Percentiles rank a stretch among this genome's conserved stretches.
Evolutionary conservation across 805 yeast genomes (phyloP).

Genomic region (Candida coleopterorum): DNA sequence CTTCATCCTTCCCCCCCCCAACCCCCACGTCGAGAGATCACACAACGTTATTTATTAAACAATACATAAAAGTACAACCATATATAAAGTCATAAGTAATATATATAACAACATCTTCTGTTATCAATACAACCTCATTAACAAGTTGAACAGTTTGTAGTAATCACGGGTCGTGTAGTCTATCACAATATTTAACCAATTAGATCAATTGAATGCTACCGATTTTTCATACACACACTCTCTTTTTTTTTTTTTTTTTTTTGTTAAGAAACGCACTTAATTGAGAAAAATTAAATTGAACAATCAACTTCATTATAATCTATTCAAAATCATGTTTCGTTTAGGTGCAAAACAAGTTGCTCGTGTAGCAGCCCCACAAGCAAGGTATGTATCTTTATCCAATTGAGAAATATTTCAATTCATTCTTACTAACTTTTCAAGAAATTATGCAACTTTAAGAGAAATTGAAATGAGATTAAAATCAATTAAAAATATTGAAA

Average conservation of each 20-base stretch:
- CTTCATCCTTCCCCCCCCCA: too few species aligned
- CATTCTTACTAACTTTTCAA: conserved; percentile 19
- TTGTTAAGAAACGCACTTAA: neutral
- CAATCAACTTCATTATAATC: neutral
- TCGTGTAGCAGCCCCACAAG: conserved; percentile 32
- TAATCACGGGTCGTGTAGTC: neutral
- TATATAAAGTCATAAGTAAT: too few species aligned
- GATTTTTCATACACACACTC: too few species aligned
- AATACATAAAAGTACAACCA: neutral
- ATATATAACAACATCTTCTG: too few species aligned
- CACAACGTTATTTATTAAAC: too few species aligned
- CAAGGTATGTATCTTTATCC: conserved; percentile 40
- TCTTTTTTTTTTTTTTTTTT: too few species aligned
- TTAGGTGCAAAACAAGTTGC: conserved; percentile 48
- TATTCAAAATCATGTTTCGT: conserved; percentile 40
- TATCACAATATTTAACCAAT: neutral
- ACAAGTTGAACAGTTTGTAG: neutral
- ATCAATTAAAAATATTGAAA: conserved; percentile 97
- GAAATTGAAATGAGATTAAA: conserved; percentile 97
- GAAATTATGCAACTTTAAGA: conserved; percentile 97
- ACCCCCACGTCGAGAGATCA: too few species aligned
- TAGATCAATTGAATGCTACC: neutral
- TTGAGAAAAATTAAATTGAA: conserved; percentile 3
- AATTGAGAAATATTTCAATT: neutral
- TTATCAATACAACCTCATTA: too few species aligned